A percentile compares a stretch with the other conserved stretches of the same genome.
Evolutionary conservation across 2,329 filamentous ascomycete species (phyloP).

Genomic region (Neofusicoccum umdonicola): DNA sequence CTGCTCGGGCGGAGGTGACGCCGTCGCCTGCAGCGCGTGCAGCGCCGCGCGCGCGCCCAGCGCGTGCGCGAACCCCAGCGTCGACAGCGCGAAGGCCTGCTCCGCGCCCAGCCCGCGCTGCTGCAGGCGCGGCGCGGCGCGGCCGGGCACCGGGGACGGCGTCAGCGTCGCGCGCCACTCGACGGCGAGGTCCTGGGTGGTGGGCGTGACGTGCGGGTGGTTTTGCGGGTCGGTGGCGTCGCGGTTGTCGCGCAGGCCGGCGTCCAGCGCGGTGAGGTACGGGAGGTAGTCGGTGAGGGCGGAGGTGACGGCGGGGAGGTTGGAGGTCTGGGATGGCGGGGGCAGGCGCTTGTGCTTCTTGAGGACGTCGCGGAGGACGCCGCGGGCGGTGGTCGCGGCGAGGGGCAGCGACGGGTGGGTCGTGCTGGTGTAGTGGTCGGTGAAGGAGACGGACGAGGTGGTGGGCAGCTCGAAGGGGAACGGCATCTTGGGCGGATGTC

Average conservation of each 20-base stretch:
- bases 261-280: slow-evolving; percentile 75
- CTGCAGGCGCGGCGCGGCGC: slow-evolving; percentile 66
- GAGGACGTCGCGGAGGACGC: slow-evolving; percentile 75
- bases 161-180: slow-evolving; percentile 82
- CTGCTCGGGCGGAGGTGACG: too few relatives aligned
- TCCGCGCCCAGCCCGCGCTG: slow-evolving; percentile 78
- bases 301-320: slow-evolving; percentile 68
- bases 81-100: slow-evolving; percentile 73
- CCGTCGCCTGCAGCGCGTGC: slow-evolving; percentile 65
- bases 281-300: slow-evolving; percentile 76
- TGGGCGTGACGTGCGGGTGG: too few relatives aligned
- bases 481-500: slow-evolving; percentile 61
- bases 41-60: slow-evolving; percentile 70
- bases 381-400: slow-evolving; percentile 76
- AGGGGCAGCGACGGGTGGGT: slow-evolving; percentile 88
- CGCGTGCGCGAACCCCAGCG: slow-evolving; percentile 71
- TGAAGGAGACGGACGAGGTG: slow-evolving; percentile 82
- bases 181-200: slow-evolving; percentile 61
- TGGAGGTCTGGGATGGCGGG: slow-evolving; percentile 64
- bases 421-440: slow-evolving; percentile 70
- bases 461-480: slow-evolving; percentile 87
- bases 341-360: slow-evolving; percentile 90
- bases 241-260: slow-evolving; percentile 64
- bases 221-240: slow-evolving; percentile 45
- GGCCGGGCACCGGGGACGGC: slow-evolving; percentile 50